These are phyloP conservation scores for Pythium phragmitis DNA, from an alignment of 352 stramenopile genomes.

Conservation along the genomic window DNA sequence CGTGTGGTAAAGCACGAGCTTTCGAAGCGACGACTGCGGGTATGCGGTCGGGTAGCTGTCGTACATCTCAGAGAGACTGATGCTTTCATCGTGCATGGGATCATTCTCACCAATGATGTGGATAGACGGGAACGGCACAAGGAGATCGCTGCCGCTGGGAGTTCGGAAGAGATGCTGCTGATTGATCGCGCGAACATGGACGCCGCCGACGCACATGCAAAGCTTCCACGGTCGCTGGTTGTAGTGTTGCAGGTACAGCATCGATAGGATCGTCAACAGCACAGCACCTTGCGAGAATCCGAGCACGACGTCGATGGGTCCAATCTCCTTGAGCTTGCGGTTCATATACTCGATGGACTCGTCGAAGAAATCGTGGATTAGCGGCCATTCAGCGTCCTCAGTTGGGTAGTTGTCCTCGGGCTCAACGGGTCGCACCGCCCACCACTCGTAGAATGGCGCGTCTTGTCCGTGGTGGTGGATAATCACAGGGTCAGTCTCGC, in stretches of 20 bases:
- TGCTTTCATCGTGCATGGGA: slow-evolving; percentile 33
- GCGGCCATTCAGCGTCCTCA: slow-evolving; percentile 20
- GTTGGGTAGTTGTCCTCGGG: slow-evolving; percentile 40
- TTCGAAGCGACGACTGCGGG: slow-evolving; percentile 20
- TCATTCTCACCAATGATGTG: slow-evolving; percentile 48
- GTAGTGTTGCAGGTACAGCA: slow-evolving; percentile 49
- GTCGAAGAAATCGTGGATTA: slow-evolving; percentile 23
- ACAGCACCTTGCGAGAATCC: slow-evolving; percentile 80
- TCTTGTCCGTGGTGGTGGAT: slow-evolving; percentile 52
- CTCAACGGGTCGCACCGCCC: slow-evolving; percentile 40
- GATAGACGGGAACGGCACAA: slow-evolving; percentile 39
- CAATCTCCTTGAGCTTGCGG: slow-evolving; percentile 50
- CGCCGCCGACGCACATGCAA: slow-evolving; percentile 43
- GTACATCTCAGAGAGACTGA: slow-evolving; percentile 36
- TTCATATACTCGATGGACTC: slow-evolving; percentile 57
- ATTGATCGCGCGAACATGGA: slow-evolving; percentile 39
- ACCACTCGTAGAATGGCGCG: slow-evolving; percentile 80
- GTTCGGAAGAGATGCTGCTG: slow-evolving; percentile 39
- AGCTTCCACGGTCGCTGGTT: slow-evolving; percentile 40
- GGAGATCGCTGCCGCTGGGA: slow-evolving; percentile 19
- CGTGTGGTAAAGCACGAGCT: slow-evolving; percentile 37
- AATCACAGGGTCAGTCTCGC: slow-evolving; percentile 56
- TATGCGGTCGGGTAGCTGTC: slow-evolving; percentile 25
- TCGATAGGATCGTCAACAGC: slow-evolving; percentile 61
- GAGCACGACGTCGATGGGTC: slow-evolving; percentile 72